phyloP scores from a whole-genome alignment of 768 basidiomycete genomes.

The Saitozyma sp. region DNA sequence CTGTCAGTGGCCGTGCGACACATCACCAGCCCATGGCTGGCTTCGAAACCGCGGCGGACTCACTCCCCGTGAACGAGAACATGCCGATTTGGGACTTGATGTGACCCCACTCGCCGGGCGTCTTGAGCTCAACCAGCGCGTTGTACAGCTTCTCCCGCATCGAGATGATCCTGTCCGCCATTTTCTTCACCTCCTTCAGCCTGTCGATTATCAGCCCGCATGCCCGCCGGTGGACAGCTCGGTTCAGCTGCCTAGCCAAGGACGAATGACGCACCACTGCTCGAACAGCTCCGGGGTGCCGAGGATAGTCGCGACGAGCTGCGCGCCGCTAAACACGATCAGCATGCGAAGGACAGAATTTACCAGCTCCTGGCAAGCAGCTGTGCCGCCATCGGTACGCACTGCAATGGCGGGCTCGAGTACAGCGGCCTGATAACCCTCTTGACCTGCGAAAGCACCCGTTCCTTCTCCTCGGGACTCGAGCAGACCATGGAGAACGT shows the following conservation, averaged over 20 bases:
- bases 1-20: neutral
- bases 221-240: too few relatives aligned
- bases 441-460: constrained; percentile 90
- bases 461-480: constrained; percentile 67
- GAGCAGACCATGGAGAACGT: constrained; percentile 77
- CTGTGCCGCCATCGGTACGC: constrained; percentile 5
- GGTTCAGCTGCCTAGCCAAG: too few relatives aligned
- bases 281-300: constrained; percentile 44
- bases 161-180: constrained; percentile 87
- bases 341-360: neutral
- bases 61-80: constrained; percentile 41
- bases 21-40: constrained; percentile 9
- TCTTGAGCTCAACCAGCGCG: constrained; percentile 64
- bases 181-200: constrained; percentile 72
- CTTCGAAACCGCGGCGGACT: constrained; percentile 1
- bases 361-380: neutral
- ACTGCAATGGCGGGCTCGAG: constrained; percentile 82
- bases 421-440: constrained; percentile 95
- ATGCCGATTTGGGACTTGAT: constrained; percentile 83
- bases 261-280: constrained; percentile 40
- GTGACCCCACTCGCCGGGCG: constrained; percentile 91
- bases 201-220: constrained; percentile 14
- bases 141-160: constrained; percentile 79
- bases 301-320: constrained; percentile 50
- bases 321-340: constrained; percentile 43